Percentiles rank a stretch among this genome's conserved stretches.
Evolutionary conservation across 306 rosid species (phyloP).

Genomic region (Trifolium fragiferum): DNA sequence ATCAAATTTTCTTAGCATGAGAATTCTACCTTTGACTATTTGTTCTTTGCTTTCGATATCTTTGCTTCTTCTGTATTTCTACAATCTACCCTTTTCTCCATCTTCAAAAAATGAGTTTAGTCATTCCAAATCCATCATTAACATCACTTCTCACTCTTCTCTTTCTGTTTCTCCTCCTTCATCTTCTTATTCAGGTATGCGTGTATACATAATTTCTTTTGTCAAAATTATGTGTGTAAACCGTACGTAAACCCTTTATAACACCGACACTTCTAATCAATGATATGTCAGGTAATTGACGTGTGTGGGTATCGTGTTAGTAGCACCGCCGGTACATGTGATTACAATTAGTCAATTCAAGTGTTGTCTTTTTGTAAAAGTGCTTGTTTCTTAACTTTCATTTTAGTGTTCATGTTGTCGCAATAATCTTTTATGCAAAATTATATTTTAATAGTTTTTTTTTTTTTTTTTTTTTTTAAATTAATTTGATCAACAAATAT

Average conservation of each 20-base stretch:
- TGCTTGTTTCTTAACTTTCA: no score
- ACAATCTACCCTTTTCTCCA: slow-evolving; percentile 49
- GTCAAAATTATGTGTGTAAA: no score
- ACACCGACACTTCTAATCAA: no score
- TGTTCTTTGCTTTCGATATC: slow-evolving; percentile 55
- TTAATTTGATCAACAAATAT: no score
- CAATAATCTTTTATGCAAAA: not conserved
- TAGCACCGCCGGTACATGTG: no score
- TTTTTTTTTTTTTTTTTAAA: not conserved
- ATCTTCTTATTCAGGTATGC: slow-evolving; percentile 43
- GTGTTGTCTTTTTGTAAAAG: no score
- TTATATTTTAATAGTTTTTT: not conserved
- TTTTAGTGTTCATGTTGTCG: no score
- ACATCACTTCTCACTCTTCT: slow-evolving; percentile 41
- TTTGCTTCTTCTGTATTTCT: slow-evolving; percentile 55
- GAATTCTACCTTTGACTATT: slow-evolving; percentile 44
- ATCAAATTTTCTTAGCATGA: slow-evolving; percentile 46
- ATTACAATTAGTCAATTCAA: no score
- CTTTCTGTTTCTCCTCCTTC: slow-evolving; percentile 34
- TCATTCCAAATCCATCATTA: slow-evolving; percentile 27
- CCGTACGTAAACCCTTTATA: no score
- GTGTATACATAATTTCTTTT: not conserved
- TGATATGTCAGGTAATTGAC: no score
- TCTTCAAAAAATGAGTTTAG: slow-evolving; percentile 44
- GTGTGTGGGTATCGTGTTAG: not conserved